Base-by-base conservation (phyloP, 805 yeast genomes). In the Myxozyma sirexii region DNA sequence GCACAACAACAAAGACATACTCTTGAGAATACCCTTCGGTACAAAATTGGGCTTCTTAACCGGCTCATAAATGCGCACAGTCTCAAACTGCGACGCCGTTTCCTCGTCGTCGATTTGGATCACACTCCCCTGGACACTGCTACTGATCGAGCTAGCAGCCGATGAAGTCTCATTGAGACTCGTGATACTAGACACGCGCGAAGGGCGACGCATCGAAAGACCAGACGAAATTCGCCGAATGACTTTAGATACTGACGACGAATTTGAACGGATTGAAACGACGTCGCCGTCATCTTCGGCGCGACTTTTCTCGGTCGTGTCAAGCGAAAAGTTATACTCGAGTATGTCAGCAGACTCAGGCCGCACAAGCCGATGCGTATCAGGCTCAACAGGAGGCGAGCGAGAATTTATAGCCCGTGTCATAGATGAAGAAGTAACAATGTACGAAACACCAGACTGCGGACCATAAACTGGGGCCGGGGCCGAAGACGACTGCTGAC, bases 231-330 rank as follows among this genome's bases (percentile, higher is more conserved):
- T 13, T 26, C 54, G 45, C 21, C 51, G 26, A 24, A 57, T n/a
- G 7, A 62, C 62, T 31, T 56, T 56, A 10, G 64, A 60, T 23
- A 60, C 56, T 3, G 64, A 38, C 38, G 64, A 60, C 33, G 59
- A 50, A 21, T 55, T 53, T 15, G 64, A 60, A 24, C 52, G 39
- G 50, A 60, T 56, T n/a, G 63, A 60, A 48, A 39, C 17, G n/a
- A 23, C 56, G 8, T 26, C 43, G 7, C 15, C 15, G 10, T 21
- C 43, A 6, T 41, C 51, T 10, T 42, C 29, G n/a, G n/a, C 5
- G 6, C 7, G 46, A 24, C 24, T 29, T 12, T 38, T 29, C 27
- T 26, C 39, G 33, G 46, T 38, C 13, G 54, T 26, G n/a, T 44
- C 44, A 24, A 45, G 49, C 17, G 43, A 29, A 31, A 59, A 59